Base-by-base conservation (phyloP, 805 yeast genomes). In the Torulaspora indica region DNA sequence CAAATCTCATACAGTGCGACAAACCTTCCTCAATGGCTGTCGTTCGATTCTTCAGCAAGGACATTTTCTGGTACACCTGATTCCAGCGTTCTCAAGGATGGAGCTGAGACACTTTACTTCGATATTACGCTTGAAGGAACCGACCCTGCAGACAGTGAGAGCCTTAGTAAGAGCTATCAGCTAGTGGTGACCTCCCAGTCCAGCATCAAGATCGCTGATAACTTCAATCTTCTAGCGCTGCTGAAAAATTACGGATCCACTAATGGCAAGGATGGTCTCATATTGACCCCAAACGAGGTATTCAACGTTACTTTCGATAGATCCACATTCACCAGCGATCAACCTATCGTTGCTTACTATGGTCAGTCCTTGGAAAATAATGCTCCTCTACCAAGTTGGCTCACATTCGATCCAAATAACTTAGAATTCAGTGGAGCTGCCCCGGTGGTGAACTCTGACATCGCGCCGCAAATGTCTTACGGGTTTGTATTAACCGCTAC, bases 311-410 rank as follows among this genome's bases (percentile, higher is more conserved):
- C 77, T 23, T 88, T 93, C 57, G 77, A 80, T 35, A 59, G 68
- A 17, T 70, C 75, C 44, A 77, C 85, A 7, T 93, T 90, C 60
- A 63, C 70, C 8, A 58, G 73, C 49, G 74, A 81, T 3, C 66
- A 70, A 23, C 66, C 76, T 43, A 58, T 70, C 2, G 71, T 75
- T 13, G 81, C 82, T 7, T 87, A 84, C 67, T 85, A 86, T 58
- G 96, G 96, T 15, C 76, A 84, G 51, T 79, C 90, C n/a, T 67
- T 73, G 10, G 54, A 53, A 25, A 88, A 86, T 62, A 78, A 90
- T 60, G 77, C 95, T 1, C 91, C 98, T 2, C 72, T 93, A 44
- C 98, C 98, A 30, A 82, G 79, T 58, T 93, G 98, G 98, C 70
- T 88, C 40, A 65, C 68, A 42, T 93, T 91, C 60, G 81, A 88